Base-by-base conservation (phyloP, 805 yeast species). In the Kuraishia ogatae region DNA sequence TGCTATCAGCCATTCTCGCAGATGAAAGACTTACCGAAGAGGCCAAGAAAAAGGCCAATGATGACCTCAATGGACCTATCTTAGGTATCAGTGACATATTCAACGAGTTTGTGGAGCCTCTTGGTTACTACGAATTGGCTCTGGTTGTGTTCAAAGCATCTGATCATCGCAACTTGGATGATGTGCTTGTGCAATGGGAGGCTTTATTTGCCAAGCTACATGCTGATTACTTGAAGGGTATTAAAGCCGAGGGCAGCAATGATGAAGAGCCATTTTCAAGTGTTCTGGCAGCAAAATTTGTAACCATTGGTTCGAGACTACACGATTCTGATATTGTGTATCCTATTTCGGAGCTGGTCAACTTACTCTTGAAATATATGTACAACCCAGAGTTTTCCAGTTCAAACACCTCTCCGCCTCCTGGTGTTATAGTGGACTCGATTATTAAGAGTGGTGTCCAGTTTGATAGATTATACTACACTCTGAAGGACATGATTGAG, bases 61-160 rank as follows among this genome's bases (percentile, higher is more conserved):
- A 70, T 15, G 75, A 78, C 49, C 76, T 94, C 55, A 81, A 88
- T 64, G 81, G 77, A 47, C 79, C 80, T 64, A 81, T 94, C 39
- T 72, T 86, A 62, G 79, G 85, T 2, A 82, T 91, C 35, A 85
- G 87, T 62, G 94, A 87, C 56, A 72, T 94, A 54, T 93, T 84
- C 74, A 93, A 94, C 71, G 85, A 82, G 59, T 93, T 78, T 69
- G 89, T 96, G 13, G 92, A 87, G 62, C 96, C 96, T 23, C 73
- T 92, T 58, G 93, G 93, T 6, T 93, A 92, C 65, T 84, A 85
- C 68, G 96, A 89, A 61, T 75, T 93, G 53, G 87, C 96, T 58
- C 75, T 92, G 57, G 70, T 82, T 48, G 84, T 91, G 17, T 89
- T 87, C 75, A 87, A 89, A 64, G 80, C 87, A 15, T 84, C 97